phyloP scores from a whole-genome alignment of 441 rosid genomes.

The Kokia cookei region DNA sequence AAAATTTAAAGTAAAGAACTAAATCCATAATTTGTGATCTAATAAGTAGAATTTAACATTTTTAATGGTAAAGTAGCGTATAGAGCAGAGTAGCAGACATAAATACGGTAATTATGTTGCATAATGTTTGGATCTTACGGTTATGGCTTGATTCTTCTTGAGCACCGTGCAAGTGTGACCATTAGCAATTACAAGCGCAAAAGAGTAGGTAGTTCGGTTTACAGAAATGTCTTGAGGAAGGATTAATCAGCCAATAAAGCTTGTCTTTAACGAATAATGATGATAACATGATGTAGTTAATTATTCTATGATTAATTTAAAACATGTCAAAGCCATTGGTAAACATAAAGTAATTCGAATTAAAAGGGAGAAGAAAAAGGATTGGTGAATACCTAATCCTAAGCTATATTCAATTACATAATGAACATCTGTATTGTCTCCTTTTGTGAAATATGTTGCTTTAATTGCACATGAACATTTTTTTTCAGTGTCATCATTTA shows the following conservation, averaged over 20 bases:
- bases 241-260: conserved; percentile 2
- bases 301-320: neutral
- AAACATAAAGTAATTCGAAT: neutral
- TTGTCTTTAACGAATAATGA: neutral
- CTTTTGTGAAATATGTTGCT: neutral
- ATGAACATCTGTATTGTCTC: neutral
- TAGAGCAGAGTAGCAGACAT: neutral
- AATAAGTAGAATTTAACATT: too few species aligned
- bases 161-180: conserved; percentile 4
- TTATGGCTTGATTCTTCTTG: conserved; percentile 1
- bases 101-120: neutral
- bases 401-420: neutral
- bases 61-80: too few species aligned
- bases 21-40: too few species aligned
- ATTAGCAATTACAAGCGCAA: neutral
- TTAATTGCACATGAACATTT: neutral
- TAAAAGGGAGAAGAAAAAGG: neutral
- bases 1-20: too few species aligned
- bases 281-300: neutral
- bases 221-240: neutral
- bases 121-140: neutral
- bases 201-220: neutral
- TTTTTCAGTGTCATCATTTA: neutral
- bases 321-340: neutral
- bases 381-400: neutral